Conservation (phyloP, 306 rosid genomes). For the Castanea crenata region DNA sequence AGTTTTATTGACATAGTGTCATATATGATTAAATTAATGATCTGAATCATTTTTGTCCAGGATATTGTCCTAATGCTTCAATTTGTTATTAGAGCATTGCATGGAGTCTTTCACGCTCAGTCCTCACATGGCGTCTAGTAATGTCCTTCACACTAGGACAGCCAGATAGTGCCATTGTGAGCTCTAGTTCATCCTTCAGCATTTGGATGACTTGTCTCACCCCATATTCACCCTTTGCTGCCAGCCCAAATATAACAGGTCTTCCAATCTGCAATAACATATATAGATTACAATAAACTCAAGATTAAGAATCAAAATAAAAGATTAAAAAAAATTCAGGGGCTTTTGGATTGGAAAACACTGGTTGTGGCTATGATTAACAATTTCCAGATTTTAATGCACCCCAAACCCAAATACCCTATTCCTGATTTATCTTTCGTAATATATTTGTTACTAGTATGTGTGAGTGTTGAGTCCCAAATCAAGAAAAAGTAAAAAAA, state of each 20-base stretch:
- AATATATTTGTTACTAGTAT: no score
- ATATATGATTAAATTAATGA: not conserved
- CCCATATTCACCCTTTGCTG: slow-evolving; percentile 56
- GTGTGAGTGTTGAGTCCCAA: no score
- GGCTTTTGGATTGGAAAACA: not conserved
- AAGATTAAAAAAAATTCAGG: not conserved
- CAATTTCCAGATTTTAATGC: not conserved
- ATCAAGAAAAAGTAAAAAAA: no score
- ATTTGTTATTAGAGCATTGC: slow-evolving; percentile 41
- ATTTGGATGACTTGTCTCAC: slow-evolving; percentile 47
- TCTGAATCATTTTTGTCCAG: not conserved
- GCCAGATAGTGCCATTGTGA: slow-evolving; percentile 56
- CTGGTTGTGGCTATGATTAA: not conserved
- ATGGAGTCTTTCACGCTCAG: slow-evolving; percentile 25
- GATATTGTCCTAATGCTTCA: not conserved
- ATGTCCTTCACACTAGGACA: slow-evolving; percentile 44
- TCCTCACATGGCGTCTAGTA: slow-evolving; percentile 49
- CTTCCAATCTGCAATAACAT: not conserved
- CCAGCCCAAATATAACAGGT: slow-evolving; percentile 34
- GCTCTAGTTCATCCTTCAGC: slow-evolving; percentile 57
- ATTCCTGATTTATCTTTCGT: not conserved
- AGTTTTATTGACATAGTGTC: not conserved
- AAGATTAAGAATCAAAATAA: not conserved
- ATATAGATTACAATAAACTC: not conserved
- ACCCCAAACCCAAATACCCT: not conserved